A percentile compares a stretch with the other conserved stretches of the same genome.
These are phyloP conservation scores for Sedum album DNA, from an alignment of 164 flowering plant genomes.

Conservation along the genomic window DNA sequence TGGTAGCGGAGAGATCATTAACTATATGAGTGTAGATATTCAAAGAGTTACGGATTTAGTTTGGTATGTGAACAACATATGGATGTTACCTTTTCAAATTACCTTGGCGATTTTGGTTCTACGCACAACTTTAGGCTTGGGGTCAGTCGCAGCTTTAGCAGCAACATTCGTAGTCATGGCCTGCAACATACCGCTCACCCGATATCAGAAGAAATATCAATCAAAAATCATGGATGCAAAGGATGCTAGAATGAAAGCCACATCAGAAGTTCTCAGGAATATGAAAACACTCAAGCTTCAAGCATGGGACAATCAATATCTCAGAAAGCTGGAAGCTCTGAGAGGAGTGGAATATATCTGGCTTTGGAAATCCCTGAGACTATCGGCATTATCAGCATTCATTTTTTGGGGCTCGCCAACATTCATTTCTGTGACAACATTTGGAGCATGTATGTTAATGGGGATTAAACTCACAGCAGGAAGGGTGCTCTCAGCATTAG, in stretches of 20 bases:
- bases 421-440: slow-evolving; percentile 70
- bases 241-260: slow-evolving; percentile 78
- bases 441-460: slow-evolving; percentile 63
- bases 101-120: slow-evolving; percentile 62
- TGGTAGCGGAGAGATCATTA: slow-evolving; percentile 85
- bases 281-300: slow-evolving; percentile 85
- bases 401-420: slow-evolving; percentile 90
- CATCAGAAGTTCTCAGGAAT: slow-evolving; percentile 73
- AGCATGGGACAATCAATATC: slow-evolving; percentile 80
- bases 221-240: slow-evolving; percentile 80
- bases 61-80: slow-evolving; percentile 66
- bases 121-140: slow-evolving; percentile 50
- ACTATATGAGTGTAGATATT: slow-evolving; percentile 84
- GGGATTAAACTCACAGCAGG: slow-evolving; percentile 81
- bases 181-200: slow-evolving; percentile 71
- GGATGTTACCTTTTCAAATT: slow-evolving; percentile 88
- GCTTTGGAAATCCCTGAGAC: slow-evolving; percentile 63
- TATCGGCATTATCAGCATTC: slow-evolving; percentile 51
- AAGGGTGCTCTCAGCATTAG: slow-evolving; percentile 81
- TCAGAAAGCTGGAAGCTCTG: slow-evolving; percentile 46
- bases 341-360: slow-evolving; percentile 55
- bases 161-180: slow-evolving; percentile 62
- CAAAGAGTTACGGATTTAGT: slow-evolving; percentile 82
- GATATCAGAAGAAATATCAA: slow-evolving; percentile 55
- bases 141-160: slow-evolving; percentile 59